Evolutionary conservation across 108 stramenopile species (phyloP), one percentile per base, ranked within the genome.

Genomic region (Nitzschia sp.): DNA sequence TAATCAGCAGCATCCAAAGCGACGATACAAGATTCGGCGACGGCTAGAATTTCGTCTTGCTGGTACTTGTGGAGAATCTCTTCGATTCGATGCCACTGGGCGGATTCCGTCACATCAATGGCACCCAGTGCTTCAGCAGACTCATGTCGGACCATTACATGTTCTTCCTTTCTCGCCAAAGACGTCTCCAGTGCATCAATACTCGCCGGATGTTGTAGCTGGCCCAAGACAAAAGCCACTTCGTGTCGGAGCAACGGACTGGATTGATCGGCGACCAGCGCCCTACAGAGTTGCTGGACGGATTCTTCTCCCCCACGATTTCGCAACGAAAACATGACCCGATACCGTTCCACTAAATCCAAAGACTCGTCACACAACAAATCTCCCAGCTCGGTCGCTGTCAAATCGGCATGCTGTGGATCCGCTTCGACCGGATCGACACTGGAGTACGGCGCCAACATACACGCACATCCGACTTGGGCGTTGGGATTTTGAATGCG

Each of bases 91-190:
- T 86, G 81, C 95, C 95, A 96, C 52, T 79, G 72, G 35, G 81
- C 85, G 4, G 56, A 25, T 38, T 30, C 45, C 19, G 58, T 55
- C 22, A 62, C 75, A 23, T 85, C 87, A 44, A 99, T 96, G 6
- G 99, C 99, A 11, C 99, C 99, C n/a, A 99, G 77, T 2, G 99
- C 99, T 77, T 99, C 99, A 0, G 98, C 98, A 48, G 90, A 90
- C 76, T 99, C 97, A 75, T 98, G 98, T 48, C 98, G 82, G 2
- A 97, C 98, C 95, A 99, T 98, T 33, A 72, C 68, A 77, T 99
- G 97, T 80, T 98, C 98, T 17, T 71, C 73, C n/a, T 27, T 31
- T 48, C 95, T 66, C 44, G 73, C 57, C 15, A 99, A 79, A 22
- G 81, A 80, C 34, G 32, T 72, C 22, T 58, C 85, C 47, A 99